Evolutionary conservation across 768 basidiomycete genomes (phyloP).

Genomic region (Auricularia heimuer): DNA sequence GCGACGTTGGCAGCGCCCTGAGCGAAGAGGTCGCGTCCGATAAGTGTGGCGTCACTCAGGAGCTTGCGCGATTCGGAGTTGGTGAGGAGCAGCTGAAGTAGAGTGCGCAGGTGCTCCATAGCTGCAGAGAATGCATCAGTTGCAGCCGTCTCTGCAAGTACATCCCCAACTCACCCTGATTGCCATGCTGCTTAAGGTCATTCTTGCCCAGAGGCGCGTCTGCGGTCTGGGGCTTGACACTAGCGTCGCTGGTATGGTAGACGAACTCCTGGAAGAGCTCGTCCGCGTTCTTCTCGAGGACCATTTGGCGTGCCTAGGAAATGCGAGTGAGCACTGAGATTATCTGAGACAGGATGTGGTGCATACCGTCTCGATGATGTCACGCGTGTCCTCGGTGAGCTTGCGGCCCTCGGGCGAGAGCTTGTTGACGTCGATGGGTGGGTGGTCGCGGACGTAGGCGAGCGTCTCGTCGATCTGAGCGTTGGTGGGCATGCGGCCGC

Average conservation of each 20-base stretch:
- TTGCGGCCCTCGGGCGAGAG: conserved; percentile 70
- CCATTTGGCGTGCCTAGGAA: conserved; percentile 37
- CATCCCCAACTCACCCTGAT: conserved; percentile 38
- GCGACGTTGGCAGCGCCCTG: conserved; percentile 64
- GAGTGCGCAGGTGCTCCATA: conserved; percentile 76
- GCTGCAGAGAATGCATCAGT: conserved; percentile 37
- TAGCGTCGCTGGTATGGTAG: conserved; percentile 61
- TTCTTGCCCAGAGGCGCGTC: conserved; percentile 41
- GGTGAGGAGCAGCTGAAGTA: conserved; percentile 77
- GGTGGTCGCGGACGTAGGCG: conserved; percentile 47
- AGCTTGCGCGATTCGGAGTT: conserved; percentile 92
- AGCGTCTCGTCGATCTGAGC: conserved; percentile 67
- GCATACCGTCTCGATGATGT: conserved; percentile 60
- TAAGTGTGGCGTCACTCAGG: conserved; percentile 62
- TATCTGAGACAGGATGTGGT: no score
- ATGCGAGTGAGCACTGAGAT: no score
- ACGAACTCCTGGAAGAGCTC: conserved; percentile 89
- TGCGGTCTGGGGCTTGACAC: conserved; percentile 31
- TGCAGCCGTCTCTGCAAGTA: background rate
- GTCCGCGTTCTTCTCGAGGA: conserved; percentile 79
- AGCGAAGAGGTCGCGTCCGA: conserved; percentile 78
- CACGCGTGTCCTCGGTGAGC: conserved; percentile 65
- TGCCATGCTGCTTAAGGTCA: conserved; percentile 47
- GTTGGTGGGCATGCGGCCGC: conserved; percentile 73
- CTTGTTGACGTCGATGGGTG: conserved; percentile 51